Evolutionary conservation across 2,329 filamentous ascomycete species (phyloP), one percentile per base, ranked within the genome.

Genomic region (Diaporthe sp.): DNA sequence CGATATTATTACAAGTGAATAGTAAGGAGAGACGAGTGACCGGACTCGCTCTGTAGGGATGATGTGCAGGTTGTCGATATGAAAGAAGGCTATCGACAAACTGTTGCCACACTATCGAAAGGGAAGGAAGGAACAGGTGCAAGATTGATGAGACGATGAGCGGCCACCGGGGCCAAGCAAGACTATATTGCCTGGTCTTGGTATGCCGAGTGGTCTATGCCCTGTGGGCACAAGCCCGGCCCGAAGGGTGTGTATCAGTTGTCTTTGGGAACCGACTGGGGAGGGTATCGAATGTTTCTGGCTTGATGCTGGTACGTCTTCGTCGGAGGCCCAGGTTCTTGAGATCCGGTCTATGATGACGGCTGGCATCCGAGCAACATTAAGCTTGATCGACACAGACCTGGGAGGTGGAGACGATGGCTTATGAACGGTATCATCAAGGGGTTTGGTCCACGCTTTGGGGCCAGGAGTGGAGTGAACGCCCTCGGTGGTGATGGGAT

Each of bases 341-440:
- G 83, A 83, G 80, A 87, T 88, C 84, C 84, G 86, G 85, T 89
- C 86, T 88, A 88, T 87, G 80, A 85, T 85, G 82, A 86, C 85
- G 84, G 87, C 84, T 81, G 85, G 88, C 89, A 91, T 90, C 83
- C 86, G 88, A 85, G 85, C 88, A 86, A 84, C 85, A 88, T 87
- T 80, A 80, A 83, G 79, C 77, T 82, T 81, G 82, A 80, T 82
- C 79, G 57, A 53, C 53, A n/a, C 34, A 42, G 61, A 55, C 65
- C 55, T 57, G 51, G 68, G n/a, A 78, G 73, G 77, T 78, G 63
- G 72, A 49, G 61, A 65, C 63, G 47, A 53, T 68, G 63, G 60
- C 65, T 65, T 68, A 31, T 71, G 72, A 15, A 22, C 55, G 12
- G 67, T 72, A 34, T 73, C 72, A 65, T 73, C 68, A 74, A 60